phyloP scores from a whole-genome alignment of 2,329 filamentous ascomycete genomes.

The Hypoxylon sp. region DNA sequence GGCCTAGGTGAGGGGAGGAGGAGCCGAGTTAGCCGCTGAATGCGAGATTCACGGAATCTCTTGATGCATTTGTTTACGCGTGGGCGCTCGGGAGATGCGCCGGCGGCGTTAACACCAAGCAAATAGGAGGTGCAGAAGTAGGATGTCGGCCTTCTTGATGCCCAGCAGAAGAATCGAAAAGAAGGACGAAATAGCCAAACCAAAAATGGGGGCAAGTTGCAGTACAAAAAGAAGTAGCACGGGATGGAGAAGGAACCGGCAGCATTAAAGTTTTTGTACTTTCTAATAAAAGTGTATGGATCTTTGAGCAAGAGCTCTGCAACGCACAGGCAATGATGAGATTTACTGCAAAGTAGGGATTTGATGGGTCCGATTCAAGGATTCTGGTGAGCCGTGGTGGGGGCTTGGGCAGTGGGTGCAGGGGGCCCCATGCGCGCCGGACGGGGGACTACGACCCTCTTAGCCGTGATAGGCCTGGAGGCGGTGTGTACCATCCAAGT shows the following conservation, averaged over 20 bases:
- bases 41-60: conserved; percentile 34
- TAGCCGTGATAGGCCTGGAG: conserved; percentile 31
- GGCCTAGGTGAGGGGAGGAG: conserved; percentile 19
- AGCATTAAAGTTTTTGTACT: conserved; percentile 42
- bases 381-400: conserved; percentile 33
- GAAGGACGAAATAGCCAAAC: conserved; percentile 15
- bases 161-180: conserved; percentile 25
- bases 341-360: conserved; percentile 41
- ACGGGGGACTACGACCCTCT: conserved; percentile 15
- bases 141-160: conserved; percentile 31
- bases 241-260: conserved; percentile 29
- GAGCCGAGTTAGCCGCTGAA: conserved; percentile 40
- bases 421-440: conserved; percentile 28
- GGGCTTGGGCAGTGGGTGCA: conserved; percentile 29
- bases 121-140: conserved; percentile 30
- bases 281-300: conserved; percentile 23
- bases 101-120: conserved; percentile 31
- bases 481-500: conserved; percentile 30
- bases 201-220: conserved; percentile 20
- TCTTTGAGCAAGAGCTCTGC: conserved; percentile 27
- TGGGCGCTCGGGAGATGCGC: conserved; percentile 32
- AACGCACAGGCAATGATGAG: conserved; percentile 36
- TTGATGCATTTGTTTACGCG: conserved; percentile 39
- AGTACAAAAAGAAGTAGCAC: conserved; percentile 29
- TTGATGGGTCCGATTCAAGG: conserved; percentile 29